Base-by-base conservation (phyloP, 2,329 filamentous ascomycete genomes). In the Sclerotinia glacialis region DNA sequence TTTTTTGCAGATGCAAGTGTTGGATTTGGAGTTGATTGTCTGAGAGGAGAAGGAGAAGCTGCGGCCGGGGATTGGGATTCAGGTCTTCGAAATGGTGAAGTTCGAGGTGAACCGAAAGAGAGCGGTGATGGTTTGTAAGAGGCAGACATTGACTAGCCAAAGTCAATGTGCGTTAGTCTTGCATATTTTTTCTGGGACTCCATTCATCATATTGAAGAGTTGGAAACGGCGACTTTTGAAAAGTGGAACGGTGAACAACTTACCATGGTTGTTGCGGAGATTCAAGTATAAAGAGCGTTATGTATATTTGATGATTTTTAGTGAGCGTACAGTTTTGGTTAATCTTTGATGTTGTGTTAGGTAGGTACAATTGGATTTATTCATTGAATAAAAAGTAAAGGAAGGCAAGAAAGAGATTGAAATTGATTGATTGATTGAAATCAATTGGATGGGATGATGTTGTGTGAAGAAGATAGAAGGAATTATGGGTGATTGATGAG, bases 111-210 rank as follows among this genome's bases (percentile, higher is more conserved):
- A 71, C 87, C 87, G 78, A 89, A 91, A 68, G 88, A 88, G 68
- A 91, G 79, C 65, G 88, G 88, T 31, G 89, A 91, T 18, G 88
- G 88, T 77, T 90, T 91, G 78, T 89, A 91, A 67, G 85, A 80
- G 60, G 81, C 76, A 62, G 72, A 68, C 71, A 74, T 75, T 56
- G 66, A 69, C 69, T 70, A 64, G 26, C 31, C 54, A 28, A 31
- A 46, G 28, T 37, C 49, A 53, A 34, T 34, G n/a, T 62, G 28
- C 60, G 52, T 61, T 59, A 64, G 62, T 34, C 31, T 46, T 26
- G 52, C 55, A 63, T 62, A 34, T 37, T 53, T 53, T 64, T 44
- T 55, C 53, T 65, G 52, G 66, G 28, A 50, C 40, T n/a, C 34
- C 34, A 47, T 64, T 44, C 23, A 65, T 58, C 42, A 47, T 58